A percentile compares a stretch with the other conserved stretches of the same genome.
Conservation (phyloP, 1,284 basidiomycete species). For the Boletellus deceptivus region DNA sequence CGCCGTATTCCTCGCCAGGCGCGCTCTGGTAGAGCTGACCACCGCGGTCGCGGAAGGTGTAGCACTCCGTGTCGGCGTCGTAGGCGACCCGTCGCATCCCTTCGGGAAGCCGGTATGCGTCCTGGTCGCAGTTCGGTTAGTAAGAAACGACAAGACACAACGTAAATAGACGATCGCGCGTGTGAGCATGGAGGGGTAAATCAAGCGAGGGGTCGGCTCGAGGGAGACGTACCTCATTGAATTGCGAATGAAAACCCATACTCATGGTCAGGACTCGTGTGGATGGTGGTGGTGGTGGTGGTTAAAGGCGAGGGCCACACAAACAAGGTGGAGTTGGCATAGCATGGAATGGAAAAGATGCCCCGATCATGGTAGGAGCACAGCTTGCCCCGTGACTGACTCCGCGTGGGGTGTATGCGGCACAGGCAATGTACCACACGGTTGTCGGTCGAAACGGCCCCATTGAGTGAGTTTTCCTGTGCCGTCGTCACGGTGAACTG, state of each 20-base stretch:
- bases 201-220: not conserved
- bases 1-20: constrained; percentile 46
- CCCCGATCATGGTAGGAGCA: not conserved
- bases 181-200: no score
- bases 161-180: not conserved
- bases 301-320: constrained; percentile 1
- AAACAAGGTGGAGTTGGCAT: not conserved
- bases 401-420: not conserved
- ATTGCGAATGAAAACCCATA: constrained; percentile 37
- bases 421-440: no score
- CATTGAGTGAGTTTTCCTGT: no score
- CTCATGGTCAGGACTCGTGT: not conserved
- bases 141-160: not conserved
- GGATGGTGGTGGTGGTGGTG: constrained; percentile 8
- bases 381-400: not conserved
- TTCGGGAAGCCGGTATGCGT: constrained; percentile 47
- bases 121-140: constrained; percentile 34
- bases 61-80: constrained; percentile 49
- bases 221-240: constrained; percentile 35
- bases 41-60: constrained; percentile 47
- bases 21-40: constrained; percentile 45
- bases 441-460: no score
- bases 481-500: no score
- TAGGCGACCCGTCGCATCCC: constrained; percentile 52
- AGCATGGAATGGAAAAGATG: not conserved